Base-by-base conservation (phyloP, 2,329 filamentous ascomycete genomes). In the Epichloe gansuensis region DNA sequence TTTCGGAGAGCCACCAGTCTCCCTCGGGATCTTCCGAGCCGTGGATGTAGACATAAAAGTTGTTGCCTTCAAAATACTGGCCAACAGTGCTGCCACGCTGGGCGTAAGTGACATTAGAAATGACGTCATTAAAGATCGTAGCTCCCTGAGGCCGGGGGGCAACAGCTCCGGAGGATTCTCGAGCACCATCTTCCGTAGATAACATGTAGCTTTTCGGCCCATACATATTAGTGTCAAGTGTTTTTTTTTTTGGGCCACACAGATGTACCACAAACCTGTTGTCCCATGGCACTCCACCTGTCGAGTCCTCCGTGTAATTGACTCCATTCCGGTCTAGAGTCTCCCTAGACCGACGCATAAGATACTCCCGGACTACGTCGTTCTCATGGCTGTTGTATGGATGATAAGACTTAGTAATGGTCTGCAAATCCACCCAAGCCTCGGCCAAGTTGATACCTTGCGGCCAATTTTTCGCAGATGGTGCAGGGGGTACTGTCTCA, bases 1-100 rank as follows among this genome's bases (percentile, higher is more conserved):
- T 59, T 39, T 58, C 63, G 44, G 64, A 66, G 36, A 75, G 74
- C 87, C 85, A 95, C 85, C 87, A 95, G 43, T 80, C 74, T 8
- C 82, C 82, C 34, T 77, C 71, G 27, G 84, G 79, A 58, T 91
- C 88, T 50, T 89, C 80, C 39, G 76, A 80, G 35, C 93, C 93
- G 45, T 87, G 84, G 53, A 98, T 86, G 62, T 96, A 95, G 39
- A 95, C 83, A 56, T 96, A 84, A 58, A 96, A 82, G 61, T 97
- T 98, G 56, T 81, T 91, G 35, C 89, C 87, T 68, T 97, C 90
- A 60, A 95, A 96, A 64, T 97, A 96, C 31, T 88, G 79, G 27
- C 70, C 79, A 35, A 53, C 36, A n/a, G 35, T 38, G 34, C 41
- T 50, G 42, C 31, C 40, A 8, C 43, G 44, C 40, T 46, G 15